A percentile compares a stretch with the other conserved stretches of the same genome.
phyloP scores from a whole-genome alignment of 2,329 filamentous ascomycete species.

The Nemania sp. region DNA sequence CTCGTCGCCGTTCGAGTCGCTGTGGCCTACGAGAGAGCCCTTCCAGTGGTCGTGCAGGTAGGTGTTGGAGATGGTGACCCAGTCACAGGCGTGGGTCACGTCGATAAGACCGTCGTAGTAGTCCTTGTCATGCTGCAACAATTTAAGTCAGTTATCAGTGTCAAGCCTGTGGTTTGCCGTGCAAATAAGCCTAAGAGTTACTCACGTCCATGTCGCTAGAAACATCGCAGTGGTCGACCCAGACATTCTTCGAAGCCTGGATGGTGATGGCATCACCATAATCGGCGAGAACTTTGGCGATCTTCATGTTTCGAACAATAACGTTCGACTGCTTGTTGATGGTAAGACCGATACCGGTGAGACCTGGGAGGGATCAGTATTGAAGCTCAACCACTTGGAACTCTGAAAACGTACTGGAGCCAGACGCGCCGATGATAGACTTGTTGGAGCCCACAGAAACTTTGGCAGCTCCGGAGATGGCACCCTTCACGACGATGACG shows the following conservation, averaged over 20 bases:
- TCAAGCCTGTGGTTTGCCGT: too few relatives aligned
- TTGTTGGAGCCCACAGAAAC: conserved; percentile 54
- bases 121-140: conserved; percentile 61
- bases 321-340: conserved; percentile 59
- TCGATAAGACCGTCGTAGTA: conserved; percentile 71
- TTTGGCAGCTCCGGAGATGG: conserved; percentile 47
- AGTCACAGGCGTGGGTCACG: conserved; percentile 65
- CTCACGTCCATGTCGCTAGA: conserved; percentile 54
- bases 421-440: conserved; percentile 51
- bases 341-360: conserved; percentile 54
- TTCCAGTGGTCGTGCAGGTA: conserved; percentile 53
- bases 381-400: not conserved
- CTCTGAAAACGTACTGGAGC: conserved; percentile 37
- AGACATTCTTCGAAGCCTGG: conserved; percentile 60
- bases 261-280: conserved; percentile 64
- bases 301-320: conserved; percentile 64
- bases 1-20: conserved; percentile 59
- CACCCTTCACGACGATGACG: conserved; percentile 51
- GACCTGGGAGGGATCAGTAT: conserved; percentile 29
- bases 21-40: conserved; percentile 52
- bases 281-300: conserved; percentile 57
- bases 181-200: not conserved
- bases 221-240: conserved; percentile 70
- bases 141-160: not conserved
- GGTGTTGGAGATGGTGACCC: conserved; percentile 53